Evolutionary conservation across 352 stramenopile genomes (phyloP), one percentile per base, ranked within the genome.

Genomic region (Globisporangium spiculum): DNA sequence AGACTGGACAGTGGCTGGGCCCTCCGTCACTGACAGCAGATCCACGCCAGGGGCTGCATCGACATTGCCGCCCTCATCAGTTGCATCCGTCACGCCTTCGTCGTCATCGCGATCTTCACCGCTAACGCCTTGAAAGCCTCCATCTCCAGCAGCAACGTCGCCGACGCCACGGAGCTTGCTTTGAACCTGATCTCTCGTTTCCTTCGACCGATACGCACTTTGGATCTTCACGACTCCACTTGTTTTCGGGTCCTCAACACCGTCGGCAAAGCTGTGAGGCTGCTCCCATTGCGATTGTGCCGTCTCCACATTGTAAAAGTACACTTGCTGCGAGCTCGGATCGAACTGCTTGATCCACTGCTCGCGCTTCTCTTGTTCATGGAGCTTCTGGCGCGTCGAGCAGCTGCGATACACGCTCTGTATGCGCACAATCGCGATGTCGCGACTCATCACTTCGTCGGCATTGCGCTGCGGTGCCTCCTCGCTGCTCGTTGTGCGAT

Each of bases 301-400:
- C 9, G 75, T 84, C 24, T 67, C 56, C 9, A 68, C 67, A 61
- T 88, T 79, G 73, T 89, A 86, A 67, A 82, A 91, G 61, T 90
- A 91, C 18, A 68, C 65, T 1, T 69, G 69, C 24, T 54, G 53
- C 0, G 70, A 75, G 3, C 61, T 36, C 14, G 76, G 79, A 26
- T 90, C 81, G 54, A 81, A 85, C 38, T 88, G 80, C 63, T 80
- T 66, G 18, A 83, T 68, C 83, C 81, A 91, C 30, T 83, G 69
- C 0, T 63, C 9, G 12, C 26, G 57, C 65, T 76, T 52, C 18
- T 24, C 44, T 8, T n/a, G 14, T 10, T 6, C 18, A 8, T 7
- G 18, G 5, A 76, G 26, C 16, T 44, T 67, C 44, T 73, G 74
- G 48, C 73, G 75, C 56, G 71, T 54, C n/a, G 68, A 66, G 4